Evolutionary conservation across 176 grass and related monocot genomes (phyloP).

Genomic region (Musa acuminata): DNA sequence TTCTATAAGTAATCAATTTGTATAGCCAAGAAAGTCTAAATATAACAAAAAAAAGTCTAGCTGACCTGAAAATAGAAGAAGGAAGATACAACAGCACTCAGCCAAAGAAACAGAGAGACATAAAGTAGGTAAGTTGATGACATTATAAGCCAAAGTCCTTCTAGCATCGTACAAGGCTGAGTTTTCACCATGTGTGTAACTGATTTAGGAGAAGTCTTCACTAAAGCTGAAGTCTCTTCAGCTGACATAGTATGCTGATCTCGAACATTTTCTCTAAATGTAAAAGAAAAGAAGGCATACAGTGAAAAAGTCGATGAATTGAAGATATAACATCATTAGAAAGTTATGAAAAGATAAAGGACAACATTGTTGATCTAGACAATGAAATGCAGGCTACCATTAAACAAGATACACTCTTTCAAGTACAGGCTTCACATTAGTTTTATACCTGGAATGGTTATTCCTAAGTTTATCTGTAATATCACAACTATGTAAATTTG

Average conservation of each 20-base stretch:
- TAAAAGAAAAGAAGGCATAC: conserved; percentile 5
- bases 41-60: not conserved
- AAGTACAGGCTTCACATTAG: not conserved
- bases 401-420: not conserved
- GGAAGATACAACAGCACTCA: conserved; percentile 76
- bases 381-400: not conserved
- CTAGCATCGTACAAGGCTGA: conserved; percentile 60
- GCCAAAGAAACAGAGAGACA: conserved; percentile 70
- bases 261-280: conserved; percentile 26
- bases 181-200: conserved; percentile 32
- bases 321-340: not conserved
- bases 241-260: conserved; percentile 20
- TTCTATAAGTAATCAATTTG: not conserved
- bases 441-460: too few relatives aligned
- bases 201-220: conserved; percentile 42
- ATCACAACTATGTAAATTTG: too few relatives aligned
- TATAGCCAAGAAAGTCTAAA: not conserved
- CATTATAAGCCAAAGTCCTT: conserved; percentile 78
- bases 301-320: not conserved
- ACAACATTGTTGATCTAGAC: too few relatives aligned
- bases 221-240: conserved; percentile 56
- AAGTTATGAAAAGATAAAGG: not conserved
- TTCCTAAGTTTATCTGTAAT: not conserved
- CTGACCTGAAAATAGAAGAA: conserved; percentile 91
- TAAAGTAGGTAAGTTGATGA: conserved; percentile 62